Base-by-base conservation (phyloP, 1,284 basidiomycete genomes). In the Neolentinus lepideus region DNA sequence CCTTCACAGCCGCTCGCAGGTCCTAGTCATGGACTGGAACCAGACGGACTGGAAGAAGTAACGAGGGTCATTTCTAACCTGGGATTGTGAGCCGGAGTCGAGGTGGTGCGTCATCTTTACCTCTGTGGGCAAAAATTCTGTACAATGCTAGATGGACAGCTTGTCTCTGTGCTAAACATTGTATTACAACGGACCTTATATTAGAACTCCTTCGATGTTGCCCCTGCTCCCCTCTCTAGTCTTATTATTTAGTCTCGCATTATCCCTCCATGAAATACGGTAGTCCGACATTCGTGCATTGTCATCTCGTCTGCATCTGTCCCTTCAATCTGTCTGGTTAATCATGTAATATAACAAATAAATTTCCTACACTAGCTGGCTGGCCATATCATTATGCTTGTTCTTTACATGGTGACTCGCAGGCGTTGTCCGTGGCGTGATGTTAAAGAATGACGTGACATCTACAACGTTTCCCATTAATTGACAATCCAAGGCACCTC, bases 401-500 rank as follows among this genome's bases (percentile, higher is more conserved):
- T 60, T 56, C 55, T 57, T 56, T 59, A 61, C 43, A 21, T 19
- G 24, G 16, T 31, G 29, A 12, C 29, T 31, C 4, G 16, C 38
- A 35, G 33, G 33, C 33, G 33, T 16, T 35, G 9, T 9, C 33
- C 9, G 9, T 35, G 9, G 33, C 33, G 16, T 9, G 16, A 35
- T 9, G 33, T 16, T 35, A 35, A 9, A 35, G 16, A 35, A 9
- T 35, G 33, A 35, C 9, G 33, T 9, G 9, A 35, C 33, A 9
- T 35, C 33, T 16, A 35, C n/a, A 35, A 35, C 16, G 33, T 16
- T 35, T 9, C 55, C 27, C 16, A 58, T 70, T 71, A 84, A 61
- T 79, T 75, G 29, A 82, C 67, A 59, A 92, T 87, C 88, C 88
- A 91, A 51, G 90, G 90, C 56, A 92, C 80, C 65, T 91, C 93